Conservation (phyloP, 2,329 filamentous ascomycete species). For the Thermothelomyces thermophilus region DNA sequence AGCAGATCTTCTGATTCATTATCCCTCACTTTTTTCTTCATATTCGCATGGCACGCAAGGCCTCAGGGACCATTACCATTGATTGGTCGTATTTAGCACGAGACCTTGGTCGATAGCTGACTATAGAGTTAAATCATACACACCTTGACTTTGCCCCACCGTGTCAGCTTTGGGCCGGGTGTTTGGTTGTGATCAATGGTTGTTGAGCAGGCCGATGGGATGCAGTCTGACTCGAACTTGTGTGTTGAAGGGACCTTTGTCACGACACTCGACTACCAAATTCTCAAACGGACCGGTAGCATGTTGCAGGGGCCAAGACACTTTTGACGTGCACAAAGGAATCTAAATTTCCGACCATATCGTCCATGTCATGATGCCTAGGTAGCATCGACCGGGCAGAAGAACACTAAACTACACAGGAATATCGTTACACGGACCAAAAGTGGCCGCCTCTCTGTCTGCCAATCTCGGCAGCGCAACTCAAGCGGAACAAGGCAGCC, state of each 20-base stretch:
- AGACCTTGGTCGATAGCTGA: constrained; percentile 18
- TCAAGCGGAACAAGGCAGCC: neutral
- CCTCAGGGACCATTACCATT: constrained; percentile 8
- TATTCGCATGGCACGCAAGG: constrained; percentile 8
- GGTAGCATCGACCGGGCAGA: too few relatives aligned
- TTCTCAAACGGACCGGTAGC: neutral
- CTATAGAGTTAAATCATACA: constrained; percentile 14
- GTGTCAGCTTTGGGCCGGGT: neutral
- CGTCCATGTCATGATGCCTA: too few relatives aligned
- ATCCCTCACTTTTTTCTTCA: constrained; percentile 14
- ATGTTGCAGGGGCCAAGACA: too few relatives aligned
- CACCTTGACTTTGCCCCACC: constrained; percentile 3
- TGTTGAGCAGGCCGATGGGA: too few relatives aligned
- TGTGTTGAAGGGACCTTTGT: too few relatives aligned
- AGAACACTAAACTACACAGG: too few relatives aligned
- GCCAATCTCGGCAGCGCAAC: neutral
- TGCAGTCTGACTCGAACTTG: too few relatives aligned
- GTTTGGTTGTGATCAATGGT: neutral
- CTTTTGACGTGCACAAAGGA: too few relatives aligned
- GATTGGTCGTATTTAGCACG: constrained; percentile 13
- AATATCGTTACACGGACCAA: too few relatives aligned
- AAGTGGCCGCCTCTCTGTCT: too few relatives aligned
- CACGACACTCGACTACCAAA: too few relatives aligned
- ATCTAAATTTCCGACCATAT: too few relatives aligned
- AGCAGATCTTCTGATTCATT: constrained; percentile 16